Percentiles rank a stretch among this genome's conserved stretches.
phyloP scores from a whole-genome alignment of 1,139 yeast genomes.

The Taphrina sp. region DNA sequence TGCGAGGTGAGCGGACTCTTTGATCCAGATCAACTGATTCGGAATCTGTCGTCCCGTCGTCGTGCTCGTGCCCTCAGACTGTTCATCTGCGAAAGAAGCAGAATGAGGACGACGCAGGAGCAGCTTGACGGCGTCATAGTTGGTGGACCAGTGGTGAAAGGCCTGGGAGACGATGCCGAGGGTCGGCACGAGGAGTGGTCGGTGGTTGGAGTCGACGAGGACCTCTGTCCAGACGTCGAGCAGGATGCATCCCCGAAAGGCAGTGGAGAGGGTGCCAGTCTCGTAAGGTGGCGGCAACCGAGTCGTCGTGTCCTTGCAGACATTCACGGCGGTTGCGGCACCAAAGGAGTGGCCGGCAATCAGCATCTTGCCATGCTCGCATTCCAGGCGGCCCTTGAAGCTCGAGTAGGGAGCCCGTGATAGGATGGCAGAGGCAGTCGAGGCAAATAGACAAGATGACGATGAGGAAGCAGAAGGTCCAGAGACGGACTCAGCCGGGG shows the following conservation, averaged over 20 bases:
- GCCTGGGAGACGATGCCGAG: slow-evolving; percentile 37
- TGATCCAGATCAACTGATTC: slow-evolving; percentile 12
- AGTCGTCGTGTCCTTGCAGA: slow-evolving; percentile 28
- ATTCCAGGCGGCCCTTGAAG: slow-evolving; percentile 1
- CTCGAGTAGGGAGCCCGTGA: not conserved
- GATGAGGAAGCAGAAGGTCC: too few relatives aligned
- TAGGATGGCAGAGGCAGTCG: not conserved
- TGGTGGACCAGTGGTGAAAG: slow-evolving; percentile 37
- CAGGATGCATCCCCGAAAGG: slow-evolving; percentile 33
- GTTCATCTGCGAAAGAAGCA: slow-evolving; percentile 18
- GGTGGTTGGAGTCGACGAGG: slow-evolving; percentile 33
- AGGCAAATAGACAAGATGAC: too few relatives aligned
- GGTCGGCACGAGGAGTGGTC: slow-evolving; percentile 36
- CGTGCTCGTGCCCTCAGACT: slow-evolving; percentile 14
- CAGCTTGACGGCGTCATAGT: slow-evolving; percentile 34
- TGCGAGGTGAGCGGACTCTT: slow-evolving; percentile 43
- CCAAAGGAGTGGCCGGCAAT: slow-evolving; percentile 40
- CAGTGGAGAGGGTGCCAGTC: not conserved
- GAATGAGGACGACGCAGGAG: slow-evolving; percentile 28
- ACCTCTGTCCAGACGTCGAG: slow-evolving; percentile 39
- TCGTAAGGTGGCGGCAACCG: not conserved
- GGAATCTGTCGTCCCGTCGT: not conserved
- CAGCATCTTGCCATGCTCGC: slow-evolving; percentile 30
- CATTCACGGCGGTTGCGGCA: slow-evolving; percentile 38
- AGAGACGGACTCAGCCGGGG: too few relatives aligned